phyloP scores from a whole-genome alignment of 257 asterid species.

The Striga asiatica region DNA sequence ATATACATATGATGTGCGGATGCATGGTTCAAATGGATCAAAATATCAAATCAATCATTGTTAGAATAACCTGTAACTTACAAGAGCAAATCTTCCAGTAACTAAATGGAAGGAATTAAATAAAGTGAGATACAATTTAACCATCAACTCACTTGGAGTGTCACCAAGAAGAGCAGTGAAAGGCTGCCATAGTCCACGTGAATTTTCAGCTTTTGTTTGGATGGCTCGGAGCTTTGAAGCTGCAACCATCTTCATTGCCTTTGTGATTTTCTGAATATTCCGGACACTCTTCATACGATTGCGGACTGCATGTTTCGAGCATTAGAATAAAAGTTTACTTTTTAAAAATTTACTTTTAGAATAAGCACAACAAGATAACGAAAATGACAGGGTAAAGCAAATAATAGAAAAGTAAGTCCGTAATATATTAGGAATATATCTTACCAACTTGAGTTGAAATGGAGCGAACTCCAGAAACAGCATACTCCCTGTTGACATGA shows the following conservation, averaged over 20 bases:
- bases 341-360: slow-evolving; percentile 13
- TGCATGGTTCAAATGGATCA: slow-evolving; percentile 4
- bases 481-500: slow-evolving; percentile 40
- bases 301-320: slow-evolving; percentile 39
- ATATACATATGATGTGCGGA: not conserved
- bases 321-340: slow-evolving; percentile 7
- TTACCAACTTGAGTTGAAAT: slow-evolving; percentile 73
- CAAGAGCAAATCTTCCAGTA: not conserved
- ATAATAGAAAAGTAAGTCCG: not conserved
- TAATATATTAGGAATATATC: not conserved
- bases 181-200: slow-evolving; percentile 99
- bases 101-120: not conserved
- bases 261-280: slow-evolving; percentile 90
- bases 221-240: slow-evolving; percentile 96
- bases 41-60: not conserved
- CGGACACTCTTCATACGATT: slow-evolving; percentile 88
- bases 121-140: not conserved
- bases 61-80: not conserved
- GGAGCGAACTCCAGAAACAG: slow-evolving; percentile 45
- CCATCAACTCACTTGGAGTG: slow-evolving; percentile 59
- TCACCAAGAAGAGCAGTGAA: slow-evolving; percentile 98
- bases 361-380: not conserved
- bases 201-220: slow-evolving; percentile 75
- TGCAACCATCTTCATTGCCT: slow-evolving; percentile 99
- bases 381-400: not conserved